phyloP scores from a whole-genome alignment of 2,329 filamentous ascomycete species.

The Ophiostoma triangulosporum region DNA sequence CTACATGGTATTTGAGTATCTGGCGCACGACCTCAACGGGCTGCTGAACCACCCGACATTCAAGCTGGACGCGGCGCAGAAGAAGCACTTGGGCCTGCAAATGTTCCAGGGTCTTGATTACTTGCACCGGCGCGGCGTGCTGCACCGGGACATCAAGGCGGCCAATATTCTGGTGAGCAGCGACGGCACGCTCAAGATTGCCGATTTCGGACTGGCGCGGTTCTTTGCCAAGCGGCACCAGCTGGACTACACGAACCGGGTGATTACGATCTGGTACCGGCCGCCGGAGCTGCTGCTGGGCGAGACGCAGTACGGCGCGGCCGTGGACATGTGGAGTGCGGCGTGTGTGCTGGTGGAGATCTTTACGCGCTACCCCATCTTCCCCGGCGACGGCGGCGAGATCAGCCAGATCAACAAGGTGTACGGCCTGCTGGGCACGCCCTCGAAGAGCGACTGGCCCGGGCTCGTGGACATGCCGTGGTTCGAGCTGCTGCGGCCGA shows the following conservation, averaged over 20 bases:
- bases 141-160: slow-evolving; percentile 96
- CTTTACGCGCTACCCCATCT: slow-evolving; percentile 85
- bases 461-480: slow-evolving; percentile 86
- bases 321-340: slow-evolving; percentile 92
- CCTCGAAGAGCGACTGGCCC: slow-evolving; percentile 74
- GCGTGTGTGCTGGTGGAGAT: slow-evolving; percentile 96
- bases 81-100: slow-evolving; percentile 85
- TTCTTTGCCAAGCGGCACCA: slow-evolving; percentile 91
- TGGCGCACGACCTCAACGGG: slow-evolving; percentile 90
- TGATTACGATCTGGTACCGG: slow-evolving; percentile 98
- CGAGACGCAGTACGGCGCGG: slow-evolving; percentile 79
- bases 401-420: slow-evolving; percentile 94
- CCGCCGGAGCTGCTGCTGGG: slow-evolving; percentile 82
- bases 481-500: slow-evolving; percentile 83
- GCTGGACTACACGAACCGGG: slow-evolving; percentile 93
- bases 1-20: slow-evolving; percentile 99
- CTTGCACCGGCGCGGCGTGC: slow-evolving; percentile 79
- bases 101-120: slow-evolving; percentile 92
- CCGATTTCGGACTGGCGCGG: slow-evolving; percentile 88
- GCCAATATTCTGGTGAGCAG: slow-evolving; percentile 94
- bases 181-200: slow-evolving; percentile 76
- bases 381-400: slow-evolving; percentile 90
- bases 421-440: slow-evolving; percentile 84
- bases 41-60: slow-evolving; percentile 91
- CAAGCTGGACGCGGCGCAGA: slow-evolving; percentile 68